Conservation (phyloP, 2,329 filamentous ascomycete species). For the Didymella arachidicola region DNA sequence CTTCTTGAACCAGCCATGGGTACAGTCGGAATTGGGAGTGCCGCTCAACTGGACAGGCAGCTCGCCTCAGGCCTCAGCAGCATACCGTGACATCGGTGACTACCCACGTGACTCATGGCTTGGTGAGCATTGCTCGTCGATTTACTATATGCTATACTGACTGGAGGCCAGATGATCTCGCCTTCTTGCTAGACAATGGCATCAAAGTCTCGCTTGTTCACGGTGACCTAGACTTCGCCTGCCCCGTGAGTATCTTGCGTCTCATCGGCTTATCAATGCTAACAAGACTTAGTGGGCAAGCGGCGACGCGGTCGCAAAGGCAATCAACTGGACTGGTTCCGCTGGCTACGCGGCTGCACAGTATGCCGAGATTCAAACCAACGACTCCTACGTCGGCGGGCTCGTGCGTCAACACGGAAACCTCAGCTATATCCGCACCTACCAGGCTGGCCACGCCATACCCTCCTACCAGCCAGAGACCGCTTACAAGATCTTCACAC, state of each 20-base stretch:
- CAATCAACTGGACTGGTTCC: slow-evolving; percentile 49
- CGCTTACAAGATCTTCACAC: slow-evolving; percentile 59
- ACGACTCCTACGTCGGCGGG: slow-evolving; percentile 50
- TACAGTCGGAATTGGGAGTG: slow-evolving; percentile 65
- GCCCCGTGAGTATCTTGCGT: slow-evolving; percentile 26
- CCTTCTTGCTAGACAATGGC: slow-evolving; percentile 57
- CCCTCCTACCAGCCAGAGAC: slow-evolving; percentile 56
- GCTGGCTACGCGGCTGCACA: slow-evolving; percentile 27
- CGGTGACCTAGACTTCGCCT: slow-evolving; percentile 55
- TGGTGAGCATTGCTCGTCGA: not conserved
- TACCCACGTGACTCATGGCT: slow-evolving; percentile 55
- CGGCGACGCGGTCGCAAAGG: slow-evolving; percentile 50
- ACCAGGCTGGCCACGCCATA: slow-evolving; percentile 53
- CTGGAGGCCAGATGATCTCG: slow-evolving; percentile 12
- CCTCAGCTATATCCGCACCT: slow-evolving; percentile 50
- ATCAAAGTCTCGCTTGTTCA: slow-evolving; percentile 32
- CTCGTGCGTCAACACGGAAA: slow-evolving; percentile 54
- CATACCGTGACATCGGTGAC: slow-evolving; percentile 51
- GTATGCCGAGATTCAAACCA: slow-evolving; percentile 47
- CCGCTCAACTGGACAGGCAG: slow-evolving; percentile 57
- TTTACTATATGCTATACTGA: not conserved
- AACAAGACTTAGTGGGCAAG: slow-evolving; percentile 46
- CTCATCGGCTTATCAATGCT: slow-evolving; percentile 24
- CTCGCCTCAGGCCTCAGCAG: slow-evolving; percentile 28
- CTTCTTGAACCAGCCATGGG: slow-evolving; percentile 58